These are phyloP conservation scores for Pichia sp. DNA, from an alignment of 1,139 yeast genomes.

Conservation along the genomic window DNA sequence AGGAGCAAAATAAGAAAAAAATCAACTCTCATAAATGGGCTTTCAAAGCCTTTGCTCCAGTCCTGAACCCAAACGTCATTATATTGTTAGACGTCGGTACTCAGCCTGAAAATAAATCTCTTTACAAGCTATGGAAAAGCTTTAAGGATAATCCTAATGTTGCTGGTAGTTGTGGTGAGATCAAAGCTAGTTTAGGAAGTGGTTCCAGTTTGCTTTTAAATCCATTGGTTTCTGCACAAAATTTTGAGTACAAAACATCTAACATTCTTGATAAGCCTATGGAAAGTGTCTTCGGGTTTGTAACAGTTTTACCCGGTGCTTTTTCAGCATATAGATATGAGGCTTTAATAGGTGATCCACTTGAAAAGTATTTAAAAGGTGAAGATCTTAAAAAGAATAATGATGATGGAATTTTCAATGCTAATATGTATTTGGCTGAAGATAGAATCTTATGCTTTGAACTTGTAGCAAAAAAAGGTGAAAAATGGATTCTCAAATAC, in stretches of 20 bases:
- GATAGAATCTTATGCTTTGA: constrained; percentile 80
- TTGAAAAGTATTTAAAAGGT: constrained; percentile 74
- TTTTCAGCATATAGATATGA: constrained; percentile 75
- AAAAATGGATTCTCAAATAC: constrained; percentile 59
- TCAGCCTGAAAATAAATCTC: constrained; percentile 63
- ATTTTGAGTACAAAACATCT: constrained; percentile 77
- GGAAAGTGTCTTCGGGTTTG: constrained; percentile 78
- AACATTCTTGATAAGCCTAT: constrained; percentile 78
- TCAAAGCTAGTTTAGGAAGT: constrained; percentile 59
- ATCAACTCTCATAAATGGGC: constrained; percentile 85
- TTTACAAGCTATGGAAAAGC: constrained; percentile 68
- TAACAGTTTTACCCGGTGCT: constrained; percentile 79
- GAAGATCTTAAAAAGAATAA: constrained; percentile 54
- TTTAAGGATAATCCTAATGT: constrained; percentile 60
- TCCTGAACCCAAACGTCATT: constrained; percentile 62
- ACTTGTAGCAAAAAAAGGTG: constrained; percentile 60
- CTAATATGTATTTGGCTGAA: constrained; percentile 79
- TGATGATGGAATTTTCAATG: constrained; percentile 63
- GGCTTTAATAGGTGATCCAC: constrained; percentile 69
- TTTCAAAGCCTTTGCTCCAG: constrained; percentile 70
- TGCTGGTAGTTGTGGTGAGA: constrained; percentile 90
- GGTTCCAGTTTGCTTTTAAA: constrained; percentile 42
- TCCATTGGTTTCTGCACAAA: constrained; percentile 79
- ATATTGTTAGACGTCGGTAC: constrained; percentile 78
- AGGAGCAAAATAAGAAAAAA: constrained; percentile 67